A percentile compares a stretch with the other conserved stretches of the same genome.
Evolutionary conservation across 1,284 basidiomycete species (phyloP).

Genomic region (Sanguinoderma infundibulare): DNA sequence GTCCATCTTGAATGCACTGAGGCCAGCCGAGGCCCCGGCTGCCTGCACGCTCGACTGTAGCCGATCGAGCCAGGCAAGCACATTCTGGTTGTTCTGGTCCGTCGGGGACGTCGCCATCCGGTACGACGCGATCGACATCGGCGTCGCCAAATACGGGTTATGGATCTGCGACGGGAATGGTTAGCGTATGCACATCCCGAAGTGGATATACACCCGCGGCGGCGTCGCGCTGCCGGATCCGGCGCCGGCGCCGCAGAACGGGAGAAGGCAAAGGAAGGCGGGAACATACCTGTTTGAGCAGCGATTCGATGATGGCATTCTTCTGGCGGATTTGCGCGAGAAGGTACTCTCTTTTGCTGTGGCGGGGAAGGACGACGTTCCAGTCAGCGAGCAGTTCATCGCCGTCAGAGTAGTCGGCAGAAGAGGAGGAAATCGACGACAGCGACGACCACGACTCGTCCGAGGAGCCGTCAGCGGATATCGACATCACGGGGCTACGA

Average conservation of each 20-base stretch:
- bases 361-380: conserved; percentile 31
- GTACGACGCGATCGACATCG: conserved; percentile 76
- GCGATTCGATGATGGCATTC: conserved; percentile 79
- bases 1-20: conserved; percentile 48
- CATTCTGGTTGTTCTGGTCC: conserved; percentile 66
- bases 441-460: conserved; percentile 4
- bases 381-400: conserved; percentile 39
- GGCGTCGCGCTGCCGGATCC: background rate
- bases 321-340: conserved; percentile 83
- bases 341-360: conserved; percentile 81
- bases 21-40: conserved; percentile 31
- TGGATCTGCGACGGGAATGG: conserved; percentile 54
- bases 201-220: conserved; percentile 3
- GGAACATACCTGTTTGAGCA: conserved; percentile 71
- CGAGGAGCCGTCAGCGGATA: conserved; percentile 2
- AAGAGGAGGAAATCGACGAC: conserved; percentile 4
- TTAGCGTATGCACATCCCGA: background rate
- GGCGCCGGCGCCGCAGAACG: background rate
- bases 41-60: conserved; percentile 44
- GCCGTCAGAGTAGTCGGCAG: conserved; percentile 11
- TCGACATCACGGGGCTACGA: background rate
- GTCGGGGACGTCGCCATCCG: conserved; percentile 74
- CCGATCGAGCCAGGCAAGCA: conserved; percentile 72
- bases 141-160: conserved; percentile 77
- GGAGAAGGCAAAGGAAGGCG: background rate